phyloP scores from a whole-genome alignment of 805 yeast species.

The Saccharomycopsis schoenii region DNA sequence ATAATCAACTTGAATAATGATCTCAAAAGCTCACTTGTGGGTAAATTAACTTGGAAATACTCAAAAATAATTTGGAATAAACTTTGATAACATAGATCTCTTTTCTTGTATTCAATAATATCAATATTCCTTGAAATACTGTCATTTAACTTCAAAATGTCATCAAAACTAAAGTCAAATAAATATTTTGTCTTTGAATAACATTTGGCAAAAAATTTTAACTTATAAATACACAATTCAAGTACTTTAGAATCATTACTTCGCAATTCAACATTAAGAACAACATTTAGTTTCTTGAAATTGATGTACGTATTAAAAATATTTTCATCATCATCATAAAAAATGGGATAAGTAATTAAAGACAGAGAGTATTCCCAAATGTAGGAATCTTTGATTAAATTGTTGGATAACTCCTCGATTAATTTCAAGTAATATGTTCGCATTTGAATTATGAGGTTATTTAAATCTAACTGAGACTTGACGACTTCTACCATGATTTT shows the following conservation, averaged over 20 bases:
- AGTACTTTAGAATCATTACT: constrained; percentile 19
- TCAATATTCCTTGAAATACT: constrained; percentile 7
- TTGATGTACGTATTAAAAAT: constrained; percentile 20
- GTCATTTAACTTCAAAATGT: constrained; percentile 1
- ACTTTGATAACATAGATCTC: background rate
- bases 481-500: constrained; percentile 8
- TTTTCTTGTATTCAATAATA: background rate
- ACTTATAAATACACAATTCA: constrained; percentile 21
- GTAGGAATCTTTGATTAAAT: constrained; percentile 9
- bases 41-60: constrained; percentile 17
- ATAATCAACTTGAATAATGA: constrained; percentile 18
- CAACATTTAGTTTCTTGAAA: constrained; percentile 20
- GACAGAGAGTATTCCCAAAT: constrained; percentile 12
- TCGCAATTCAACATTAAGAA: constrained; percentile 17
- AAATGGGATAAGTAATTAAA: background rate
- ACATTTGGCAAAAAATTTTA: constrained; percentile 22
- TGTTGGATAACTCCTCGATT: constrained; percentile 8
- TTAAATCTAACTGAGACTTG: constrained; percentile 1
- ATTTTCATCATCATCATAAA: constrained; percentile 14
- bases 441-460: background rate
- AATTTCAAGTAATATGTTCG: constrained; percentile 6
- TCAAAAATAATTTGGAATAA: constrained; percentile 22
- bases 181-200: constrained; percentile 8
- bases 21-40: constrained; percentile 17
- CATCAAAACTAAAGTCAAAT: constrained; percentile 2